Evolutionary conservation across 202 grass and related monocot genomes (phyloP).

Genomic region (Digitaria exilis): DNA sequence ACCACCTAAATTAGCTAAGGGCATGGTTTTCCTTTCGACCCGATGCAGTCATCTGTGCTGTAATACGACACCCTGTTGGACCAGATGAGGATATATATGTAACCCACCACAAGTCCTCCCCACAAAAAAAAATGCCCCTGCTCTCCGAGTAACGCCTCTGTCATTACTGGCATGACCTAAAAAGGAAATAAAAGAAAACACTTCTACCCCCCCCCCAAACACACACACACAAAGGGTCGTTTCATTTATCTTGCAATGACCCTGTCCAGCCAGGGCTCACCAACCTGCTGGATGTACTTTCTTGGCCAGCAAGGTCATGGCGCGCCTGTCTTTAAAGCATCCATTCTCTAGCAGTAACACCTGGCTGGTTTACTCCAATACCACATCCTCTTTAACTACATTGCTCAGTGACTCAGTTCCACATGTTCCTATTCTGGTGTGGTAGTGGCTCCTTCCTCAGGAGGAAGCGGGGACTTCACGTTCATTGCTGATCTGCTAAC

Average conservation of each 20-base stretch:
- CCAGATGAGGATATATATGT: no score
- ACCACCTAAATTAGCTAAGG: neutral
- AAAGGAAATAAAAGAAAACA: neutral
- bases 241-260: constrained; percentile 6
- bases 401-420: neutral
- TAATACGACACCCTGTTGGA: neutral
- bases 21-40: neutral
- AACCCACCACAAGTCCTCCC: no score
- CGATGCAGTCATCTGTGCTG: neutral
- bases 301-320: constrained; percentile 13
- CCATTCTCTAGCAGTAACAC: neutral
- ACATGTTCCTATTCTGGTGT: neutral
- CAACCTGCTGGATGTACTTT: neutral
- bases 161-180: neutral
- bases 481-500: neutral
- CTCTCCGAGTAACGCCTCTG: neutral
- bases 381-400: constrained; percentile 18
- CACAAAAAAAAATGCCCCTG: neutral
- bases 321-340: neutral
- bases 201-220: neutral
- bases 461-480: neutral
- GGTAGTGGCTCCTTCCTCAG: neutral
- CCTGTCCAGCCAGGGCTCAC: neutral
- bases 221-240: neutral
- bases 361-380: neutral